Evolutionary conservation across 208 protist species (phyloP).

Genomic region (Leishmania lainsoni): DNA sequence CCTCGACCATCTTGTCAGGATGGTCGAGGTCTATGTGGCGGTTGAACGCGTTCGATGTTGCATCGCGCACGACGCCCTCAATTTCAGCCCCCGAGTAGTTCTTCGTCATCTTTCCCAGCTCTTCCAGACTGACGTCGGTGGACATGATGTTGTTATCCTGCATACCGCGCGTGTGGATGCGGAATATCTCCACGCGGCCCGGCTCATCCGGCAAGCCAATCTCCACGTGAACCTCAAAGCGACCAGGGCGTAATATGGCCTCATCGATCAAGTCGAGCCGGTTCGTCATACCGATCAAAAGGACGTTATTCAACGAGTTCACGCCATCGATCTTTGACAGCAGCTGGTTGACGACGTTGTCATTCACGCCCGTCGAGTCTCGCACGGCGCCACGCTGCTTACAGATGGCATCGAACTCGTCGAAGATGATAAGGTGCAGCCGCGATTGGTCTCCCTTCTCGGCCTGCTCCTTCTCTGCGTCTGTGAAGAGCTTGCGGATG

Average conservation of each 20-base stretch:
- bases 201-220: constrained; percentile 97
- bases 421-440: constrained; percentile 99
- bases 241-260: constrained; percentile 98
- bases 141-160: constrained; percentile 88
- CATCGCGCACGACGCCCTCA: constrained; percentile 89
- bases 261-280: constrained; percentile 99
- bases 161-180: constrained; percentile 98
- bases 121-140: constrained; percentile 92
- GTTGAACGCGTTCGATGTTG: constrained; percentile 91
- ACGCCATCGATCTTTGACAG: constrained; percentile 99
- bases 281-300: constrained; percentile 99
- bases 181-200: constrained; percentile 98
- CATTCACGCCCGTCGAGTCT: constrained; percentile 96
- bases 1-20: constrained; percentile 60
- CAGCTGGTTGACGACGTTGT: constrained; percentile 99
- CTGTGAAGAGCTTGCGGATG: constrained; percentile 98
- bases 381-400: constrained; percentile 94
- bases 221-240: constrained; percentile 99
- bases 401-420: constrained; percentile 99
- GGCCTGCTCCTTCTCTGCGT: constrained; percentile 96
- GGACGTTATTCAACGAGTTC: constrained; percentile 98
- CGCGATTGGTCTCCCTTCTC: constrained; percentile 94
- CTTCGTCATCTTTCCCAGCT: constrained; percentile 95
- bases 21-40: constrained; percentile 89
- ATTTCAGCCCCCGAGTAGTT: constrained; percentile 99